These are phyloP conservation scores for Pseudopyricularia javanii DNA, from an alignment of 2,329 filamentous ascomycete species.

Conservation along the genomic window DNA sequence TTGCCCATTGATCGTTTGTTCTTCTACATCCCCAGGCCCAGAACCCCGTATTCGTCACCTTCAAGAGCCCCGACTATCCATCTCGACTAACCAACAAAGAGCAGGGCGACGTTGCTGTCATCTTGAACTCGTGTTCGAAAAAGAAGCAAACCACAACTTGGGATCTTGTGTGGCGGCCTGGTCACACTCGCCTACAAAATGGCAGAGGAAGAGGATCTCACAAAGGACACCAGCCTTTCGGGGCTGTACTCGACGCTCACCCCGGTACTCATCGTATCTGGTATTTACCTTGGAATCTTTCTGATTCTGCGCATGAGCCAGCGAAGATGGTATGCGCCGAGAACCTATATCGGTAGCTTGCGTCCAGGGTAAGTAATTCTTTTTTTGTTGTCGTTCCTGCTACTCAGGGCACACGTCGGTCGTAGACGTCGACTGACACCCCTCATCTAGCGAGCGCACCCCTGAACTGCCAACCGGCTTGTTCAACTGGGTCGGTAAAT, in stretches of 20 bases:
- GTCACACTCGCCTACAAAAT: background rate
- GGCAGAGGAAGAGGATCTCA: background rate
- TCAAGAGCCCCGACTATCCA: too few species aligned
- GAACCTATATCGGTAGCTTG: slow-evolving; percentile 35
- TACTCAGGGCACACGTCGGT: background rate
- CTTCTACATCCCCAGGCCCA: too few species aligned
- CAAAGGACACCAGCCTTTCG: slow-evolving; percentile 6
- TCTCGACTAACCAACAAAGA: too few species aligned
- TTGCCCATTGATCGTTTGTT: too few species aligned
- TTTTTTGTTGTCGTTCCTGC: too few species aligned
- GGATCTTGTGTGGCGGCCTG: too few species aligned
- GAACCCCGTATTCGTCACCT: too few species aligned
- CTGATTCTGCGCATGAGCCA: slow-evolving; percentile 30
- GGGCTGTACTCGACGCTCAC: slow-evolving; percentile 29
- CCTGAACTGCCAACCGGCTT: slow-evolving; percentile 47
- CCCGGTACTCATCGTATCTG: slow-evolving; percentile 23
- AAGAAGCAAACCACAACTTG: too few species aligned
- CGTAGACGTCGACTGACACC: background rate
- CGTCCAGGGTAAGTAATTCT: slow-evolving; percentile 23
- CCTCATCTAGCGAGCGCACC: slow-evolving; percentile 36
- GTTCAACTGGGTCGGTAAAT: slow-evolving; percentile 55
- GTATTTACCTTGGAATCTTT: slow-evolving; percentile 29
- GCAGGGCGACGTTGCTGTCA: too few species aligned
- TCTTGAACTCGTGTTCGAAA: too few species aligned
- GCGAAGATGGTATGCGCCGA: slow-evolving; percentile 34